phyloP scores from a whole-genome alignment of 257 asterid species.

The Echites panduratus region DNA sequence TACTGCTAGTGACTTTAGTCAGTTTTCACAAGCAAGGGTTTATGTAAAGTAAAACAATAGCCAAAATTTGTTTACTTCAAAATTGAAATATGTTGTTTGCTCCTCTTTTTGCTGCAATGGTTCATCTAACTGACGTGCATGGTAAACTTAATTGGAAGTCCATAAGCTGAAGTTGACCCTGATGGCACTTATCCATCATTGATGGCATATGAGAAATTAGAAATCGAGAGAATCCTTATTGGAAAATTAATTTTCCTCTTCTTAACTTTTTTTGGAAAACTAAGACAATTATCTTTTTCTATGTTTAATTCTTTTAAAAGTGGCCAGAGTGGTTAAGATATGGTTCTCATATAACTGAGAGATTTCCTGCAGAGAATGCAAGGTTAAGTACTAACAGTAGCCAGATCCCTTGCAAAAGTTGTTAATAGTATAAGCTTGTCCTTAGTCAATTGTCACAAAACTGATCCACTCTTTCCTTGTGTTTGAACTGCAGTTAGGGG shows the following conservation, averaged over 20 bases:
- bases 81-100: no score
- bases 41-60: background rate
- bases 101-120: background rate
- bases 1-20: background rate
- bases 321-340: background rate
- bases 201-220: no score
- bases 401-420: background rate
- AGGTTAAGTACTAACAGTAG: background rate
- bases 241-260: background rate
- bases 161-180: background rate
- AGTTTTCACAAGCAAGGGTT: background rate
- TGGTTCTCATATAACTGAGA: background rate
- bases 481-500: conserved; percentile 63
- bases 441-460: background rate
- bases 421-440: background rate
- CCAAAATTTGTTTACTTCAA: background rate
- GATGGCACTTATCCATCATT: background rate
- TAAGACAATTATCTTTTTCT: background rate
- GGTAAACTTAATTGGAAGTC: background rate
- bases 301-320: background rate
- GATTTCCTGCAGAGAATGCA: background rate
- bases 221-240: background rate
- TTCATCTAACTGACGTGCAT: background rate
- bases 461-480: background rate
- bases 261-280: background rate